phyloP scores from a whole-genome alignment of 2,329 filamentous ascomycete species.

The Monilinia fructicola region DNA sequence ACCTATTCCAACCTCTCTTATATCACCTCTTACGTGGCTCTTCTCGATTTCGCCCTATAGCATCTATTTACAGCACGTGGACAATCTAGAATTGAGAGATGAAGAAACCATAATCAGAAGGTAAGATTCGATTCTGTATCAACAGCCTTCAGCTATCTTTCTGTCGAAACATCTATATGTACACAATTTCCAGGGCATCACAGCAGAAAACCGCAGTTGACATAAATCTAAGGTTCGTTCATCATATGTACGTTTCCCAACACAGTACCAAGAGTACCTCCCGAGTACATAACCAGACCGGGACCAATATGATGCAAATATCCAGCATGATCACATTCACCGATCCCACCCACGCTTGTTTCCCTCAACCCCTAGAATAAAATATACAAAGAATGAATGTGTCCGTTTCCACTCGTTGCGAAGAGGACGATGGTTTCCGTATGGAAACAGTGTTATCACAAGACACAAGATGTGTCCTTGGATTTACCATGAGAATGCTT shows the following conservation, averaged over 20 bases:
- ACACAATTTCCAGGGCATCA: neutral
- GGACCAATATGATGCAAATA: conserved; percentile 1
- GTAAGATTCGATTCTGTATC: neutral
- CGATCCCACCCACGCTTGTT: neutral
- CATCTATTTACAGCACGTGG: too few relatives aligned
- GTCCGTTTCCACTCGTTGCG: neutral
- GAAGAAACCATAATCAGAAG: neutral
- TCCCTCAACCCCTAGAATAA: conserved; percentile 9
- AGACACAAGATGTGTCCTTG: neutral
- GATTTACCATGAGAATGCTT: conserved; percentile 67
- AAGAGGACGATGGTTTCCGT: neutral
- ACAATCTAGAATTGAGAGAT: neutral
- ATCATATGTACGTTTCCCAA: conserved; percentile 4
- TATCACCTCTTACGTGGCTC: too few relatives aligned
- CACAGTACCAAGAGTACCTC: neutral
- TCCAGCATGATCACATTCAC: neutral
- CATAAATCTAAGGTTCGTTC: neutral
- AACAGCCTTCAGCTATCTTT: neutral
- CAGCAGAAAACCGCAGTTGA: neutral
- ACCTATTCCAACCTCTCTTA: too few relatives aligned
- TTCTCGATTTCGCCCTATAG: neutral
- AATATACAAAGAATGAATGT: conserved; percentile 29
- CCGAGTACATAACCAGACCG: neutral
- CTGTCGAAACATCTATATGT: neutral
- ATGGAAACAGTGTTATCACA: neutral